phyloP scores from a whole-genome alignment of 2,329 filamentous ascomycete genomes.

The Parastagonospora nodorum region DNA sequence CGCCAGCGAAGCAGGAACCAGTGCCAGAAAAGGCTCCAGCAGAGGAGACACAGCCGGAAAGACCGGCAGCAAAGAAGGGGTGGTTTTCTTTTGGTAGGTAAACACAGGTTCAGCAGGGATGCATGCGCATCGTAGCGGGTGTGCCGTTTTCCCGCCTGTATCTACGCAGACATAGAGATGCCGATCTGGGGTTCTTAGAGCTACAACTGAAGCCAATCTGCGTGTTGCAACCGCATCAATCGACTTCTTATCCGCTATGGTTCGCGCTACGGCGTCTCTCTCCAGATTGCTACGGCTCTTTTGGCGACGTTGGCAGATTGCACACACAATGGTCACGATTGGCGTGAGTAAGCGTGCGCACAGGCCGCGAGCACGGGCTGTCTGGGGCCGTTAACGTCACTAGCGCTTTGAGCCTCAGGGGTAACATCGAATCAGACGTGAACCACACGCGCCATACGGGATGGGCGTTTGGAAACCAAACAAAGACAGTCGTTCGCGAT shows the following conservation, averaged over 20 bases:
- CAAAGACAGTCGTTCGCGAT: conserved; percentile 23
- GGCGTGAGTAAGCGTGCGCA: conserved; percentile 16
- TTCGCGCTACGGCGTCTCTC: conserved; percentile 13
- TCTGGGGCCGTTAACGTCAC: conserved; percentile 26
- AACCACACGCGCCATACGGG: conserved; percentile 31
- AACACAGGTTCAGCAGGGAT: conserved; percentile 5
- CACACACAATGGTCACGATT: conserved; percentile 20
- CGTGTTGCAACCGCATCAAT: conserved; percentile 8
- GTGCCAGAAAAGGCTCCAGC: conserved; percentile 29
- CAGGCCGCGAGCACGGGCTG: conserved; percentile 9
- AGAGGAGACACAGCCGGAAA: conserved; percentile 37
- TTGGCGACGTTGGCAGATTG: conserved; percentile 18
- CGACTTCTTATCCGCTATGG: not conserved
- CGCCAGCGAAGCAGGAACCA: conserved; percentile 38
- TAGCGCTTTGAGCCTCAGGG: conserved; percentile 33
- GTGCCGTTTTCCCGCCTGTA: conserved; percentile 8
- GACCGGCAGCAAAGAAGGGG: conserved; percentile 53
- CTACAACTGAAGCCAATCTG: not conserved
- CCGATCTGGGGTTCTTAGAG: conserved; percentile 4
- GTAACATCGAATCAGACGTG: conserved; percentile 21
- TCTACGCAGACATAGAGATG: not conserved
- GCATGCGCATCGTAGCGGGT: not conserved
- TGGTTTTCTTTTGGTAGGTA: conserved; percentile 59
- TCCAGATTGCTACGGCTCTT: conserved; percentile 15
- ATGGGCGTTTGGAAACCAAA: conserved; percentile 27